Percentiles rank a stretch among this genome's conserved stretches.
Conservation (phyloP, 352 stramenopile genomes). For the Pythium aquatile region DNA sequence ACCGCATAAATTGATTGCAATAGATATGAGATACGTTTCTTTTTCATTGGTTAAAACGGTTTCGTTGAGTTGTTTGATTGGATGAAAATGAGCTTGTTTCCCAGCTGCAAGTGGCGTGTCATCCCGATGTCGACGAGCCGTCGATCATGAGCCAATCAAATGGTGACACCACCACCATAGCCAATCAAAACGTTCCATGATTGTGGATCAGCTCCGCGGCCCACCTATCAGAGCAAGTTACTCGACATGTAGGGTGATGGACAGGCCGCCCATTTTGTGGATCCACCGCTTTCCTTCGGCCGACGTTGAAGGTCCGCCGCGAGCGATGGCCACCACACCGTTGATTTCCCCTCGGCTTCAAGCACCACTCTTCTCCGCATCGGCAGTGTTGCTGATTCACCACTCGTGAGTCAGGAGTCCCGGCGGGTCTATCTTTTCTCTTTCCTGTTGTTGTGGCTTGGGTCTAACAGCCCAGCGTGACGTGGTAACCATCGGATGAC, state of each 20-base stretch:
- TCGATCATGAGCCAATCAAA: not conserved
- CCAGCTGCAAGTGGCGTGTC: not conserved
- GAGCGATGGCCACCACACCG: not conserved
- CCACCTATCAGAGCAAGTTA: not conserved
- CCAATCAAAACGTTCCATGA: conserved; percentile 4
- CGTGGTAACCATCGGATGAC: not conserved
- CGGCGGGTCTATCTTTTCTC: too few species aligned
- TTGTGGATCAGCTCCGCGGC: not conserved
- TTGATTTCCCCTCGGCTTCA: conserved; percentile 2
- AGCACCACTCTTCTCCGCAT: not conserved
- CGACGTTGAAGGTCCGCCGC: not conserved
- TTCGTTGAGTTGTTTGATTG: not conserved
- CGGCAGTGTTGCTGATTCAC: not conserved
- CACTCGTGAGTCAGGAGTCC: not conserved
- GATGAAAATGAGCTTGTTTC: not conserved
- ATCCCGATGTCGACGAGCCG: not conserved
- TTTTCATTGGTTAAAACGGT: not conserved
- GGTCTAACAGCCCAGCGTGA: not conserved
- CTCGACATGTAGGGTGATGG: not conserved
- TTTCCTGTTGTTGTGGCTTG: not conserved
- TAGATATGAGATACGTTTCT: conserved; percentile 10
- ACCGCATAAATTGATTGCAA: conserved; percentile 13
- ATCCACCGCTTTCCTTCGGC: not conserved
- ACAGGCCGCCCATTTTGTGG: not conserved
- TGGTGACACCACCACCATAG: not conserved